Evolutionary conservation across 2,329 filamentous ascomycete genomes (phyloP).

Genomic region (Colletotrichum sp.): DNA sequence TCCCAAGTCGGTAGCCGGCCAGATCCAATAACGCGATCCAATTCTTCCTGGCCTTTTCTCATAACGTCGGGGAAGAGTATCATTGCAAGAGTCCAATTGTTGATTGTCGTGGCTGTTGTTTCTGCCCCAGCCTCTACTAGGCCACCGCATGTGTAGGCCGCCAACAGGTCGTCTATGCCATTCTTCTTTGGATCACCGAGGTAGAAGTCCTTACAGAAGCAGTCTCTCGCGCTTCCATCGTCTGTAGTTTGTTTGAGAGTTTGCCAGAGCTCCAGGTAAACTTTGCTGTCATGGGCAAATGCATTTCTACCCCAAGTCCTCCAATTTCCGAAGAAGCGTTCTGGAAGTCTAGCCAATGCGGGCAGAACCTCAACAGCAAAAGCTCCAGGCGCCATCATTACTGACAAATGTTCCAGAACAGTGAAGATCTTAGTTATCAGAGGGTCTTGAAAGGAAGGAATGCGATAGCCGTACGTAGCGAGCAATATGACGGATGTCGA

Average conservation of each 20-base stretch:
- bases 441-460: conserved; percentile 29
- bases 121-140: not conserved
- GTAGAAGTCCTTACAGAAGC: not conserved
- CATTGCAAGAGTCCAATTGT: not conserved
- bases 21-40: not conserved
- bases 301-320: not conserved
- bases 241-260: not conserved
- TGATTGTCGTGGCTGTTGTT: not conserved
- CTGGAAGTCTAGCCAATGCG: not conserved
- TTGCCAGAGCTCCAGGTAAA: not conserved
- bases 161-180: not conserved
- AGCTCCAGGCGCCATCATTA: not conserved
- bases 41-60: not conserved
- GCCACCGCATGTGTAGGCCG: not conserved
- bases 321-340: not conserved
- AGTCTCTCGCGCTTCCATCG: not conserved
- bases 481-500: not conserved
- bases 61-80: not conserved
- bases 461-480: not conserved
- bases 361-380: not conserved
- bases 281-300: not conserved
- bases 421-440: not conserved
- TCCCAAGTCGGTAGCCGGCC: conserved; percentile 39
- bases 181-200: not conserved
- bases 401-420: not conserved